Evolutionary conservation across 768 basidiomycete species (phyloP), one percentile per base, ranked within the genome.

Genomic region (Tephrocybe rancida): DNA sequence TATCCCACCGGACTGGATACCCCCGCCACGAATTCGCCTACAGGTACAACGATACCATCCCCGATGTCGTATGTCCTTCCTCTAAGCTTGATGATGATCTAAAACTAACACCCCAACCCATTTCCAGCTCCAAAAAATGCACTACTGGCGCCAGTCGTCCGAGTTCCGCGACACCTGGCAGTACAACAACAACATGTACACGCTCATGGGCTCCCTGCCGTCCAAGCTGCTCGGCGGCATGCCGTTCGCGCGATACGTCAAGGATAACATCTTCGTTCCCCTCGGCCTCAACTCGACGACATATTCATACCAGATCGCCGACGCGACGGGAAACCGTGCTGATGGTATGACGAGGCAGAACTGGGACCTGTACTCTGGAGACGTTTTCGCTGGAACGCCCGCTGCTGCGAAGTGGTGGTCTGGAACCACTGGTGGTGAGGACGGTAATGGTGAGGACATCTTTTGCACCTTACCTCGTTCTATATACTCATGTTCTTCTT

Each of bases 171-270:
- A 65, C 7, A 38, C 51, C 0, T 66, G 52, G 25, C 69, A 71
- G 29, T 69, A 70, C 52, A 63, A 54, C 50, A 71, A 71, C 48
- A 60, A 63, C 38, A 65, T 66, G 67, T 71, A 71, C 26, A 54
- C 50, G 3, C 39, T 64, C 3, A 42, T 71, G 14, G 67, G 69
- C 0, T 66, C 64, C 46, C 49, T 73, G 19, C 69, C 66, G 0
- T 61, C 67, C 2, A 48, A 48, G 1, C 57, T 70, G 19, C 56
- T 65, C 8, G 61, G 63, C 3, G 62, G 63, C 26, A 58, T 58
- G 1, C 56, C 65, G 3, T 62, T 68, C 38, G 61, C 64, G 11
- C 58, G 58, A n/a, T 71, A 67, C 58, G 69, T 70, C 35, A 62
- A 67, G 37, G 53, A 68, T 19, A 56, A 67, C 35, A 68, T 72